These are phyloP conservation scores for Daedaleopsis nitida DNA, from an alignment of 768 basidiomycete genomes.

Conservation along the genomic window DNA sequence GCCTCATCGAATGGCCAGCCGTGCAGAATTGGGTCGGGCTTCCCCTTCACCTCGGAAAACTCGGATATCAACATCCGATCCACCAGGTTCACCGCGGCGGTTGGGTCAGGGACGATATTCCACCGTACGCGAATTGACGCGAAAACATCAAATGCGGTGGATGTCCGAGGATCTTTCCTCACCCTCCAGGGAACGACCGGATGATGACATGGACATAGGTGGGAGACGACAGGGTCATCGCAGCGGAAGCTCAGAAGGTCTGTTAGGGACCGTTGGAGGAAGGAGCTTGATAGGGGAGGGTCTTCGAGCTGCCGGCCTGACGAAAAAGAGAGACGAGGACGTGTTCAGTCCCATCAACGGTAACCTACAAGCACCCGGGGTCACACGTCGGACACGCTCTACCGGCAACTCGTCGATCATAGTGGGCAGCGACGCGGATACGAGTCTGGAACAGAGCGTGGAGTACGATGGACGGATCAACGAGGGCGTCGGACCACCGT, in stretches of 20 bases:
- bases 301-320: conserved; percentile 70
- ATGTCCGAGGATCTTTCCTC: conserved; percentile 48
- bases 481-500: conserved; percentile 18
- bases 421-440: conserved; percentile 11
- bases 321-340: conserved; percentile 40
- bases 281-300: conserved; percentile 68
- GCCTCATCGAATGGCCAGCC: conserved; percentile 24
- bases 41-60: conserved; percentile 27
- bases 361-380: not conserved
- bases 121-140: conserved; percentile 50
- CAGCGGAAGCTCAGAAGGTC: conserved; percentile 72
- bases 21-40: conserved; percentile 11
- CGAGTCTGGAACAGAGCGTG: conserved; percentile 11
- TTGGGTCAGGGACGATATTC: conserved; percentile 41
- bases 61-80: conserved; percentile 14
- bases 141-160: conserved; percentile 56
- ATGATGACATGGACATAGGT: conserved; percentile 25
- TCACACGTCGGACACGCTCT: conserved; percentile 25
- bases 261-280: conserved; percentile 42
- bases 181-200: conserved; percentile 23
- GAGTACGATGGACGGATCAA: conserved; percentile 14
- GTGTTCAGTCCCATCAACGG: conserved; percentile 33
- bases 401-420: conserved; percentile 25
- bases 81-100: conserved; percentile 28
- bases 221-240: conserved; percentile 60